phyloP scores from a whole-genome alignment of 495 filamentous ascomycete genomes.

The Aspergillus homomorphus region DNA sequence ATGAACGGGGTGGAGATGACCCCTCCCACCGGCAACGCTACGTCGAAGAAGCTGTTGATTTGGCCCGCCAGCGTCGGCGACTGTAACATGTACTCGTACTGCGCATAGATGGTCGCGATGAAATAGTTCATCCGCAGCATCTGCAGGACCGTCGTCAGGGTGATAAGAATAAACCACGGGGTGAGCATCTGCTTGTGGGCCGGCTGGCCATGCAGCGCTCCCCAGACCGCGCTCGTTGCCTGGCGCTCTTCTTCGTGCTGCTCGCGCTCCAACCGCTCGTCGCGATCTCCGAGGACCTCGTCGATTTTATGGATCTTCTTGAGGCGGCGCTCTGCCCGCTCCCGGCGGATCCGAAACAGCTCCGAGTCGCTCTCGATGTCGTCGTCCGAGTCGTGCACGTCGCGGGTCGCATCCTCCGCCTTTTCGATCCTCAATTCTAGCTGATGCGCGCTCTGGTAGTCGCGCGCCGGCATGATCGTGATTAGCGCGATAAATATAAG shows the following conservation, averaged over 20 bases:
- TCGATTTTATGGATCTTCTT: constrained; percentile 65
- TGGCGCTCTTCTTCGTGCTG: constrained; percentile 54
- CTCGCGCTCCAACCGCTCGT: constrained; percentile 47
- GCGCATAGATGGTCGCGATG: constrained; percentile 82
- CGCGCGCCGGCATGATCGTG: constrained; percentile 58
- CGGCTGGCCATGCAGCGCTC: constrained; percentile 73
- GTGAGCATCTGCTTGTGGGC: constrained; percentile 72
- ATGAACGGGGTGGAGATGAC: constrained; percentile 82
- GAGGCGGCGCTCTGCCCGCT: constrained; percentile 58
- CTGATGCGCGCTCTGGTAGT: constrained; percentile 60
- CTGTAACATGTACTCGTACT: constrained; percentile 75
- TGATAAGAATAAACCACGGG: constrained; percentile 90
- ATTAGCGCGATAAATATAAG: constrained; percentile 54
- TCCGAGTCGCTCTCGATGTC: constrained; percentile 43
- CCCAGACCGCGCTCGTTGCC: constrained; percentile 60
- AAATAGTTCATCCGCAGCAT: constrained; percentile 98
- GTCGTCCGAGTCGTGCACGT: constrained; percentile 63
- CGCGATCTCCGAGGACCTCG: constrained; percentile 58
- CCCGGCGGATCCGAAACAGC: constrained; percentile 50
- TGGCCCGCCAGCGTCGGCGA: constrained; percentile 55
- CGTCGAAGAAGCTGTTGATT: constrained; percentile 85
- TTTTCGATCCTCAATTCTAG: constrained; percentile 62
- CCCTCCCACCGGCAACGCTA: constrained; percentile 85
- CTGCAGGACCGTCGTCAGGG: constrained; percentile 87
- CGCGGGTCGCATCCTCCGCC: constrained; percentile 39